phyloP scores from a whole-genome alignment of 2,329 filamentous ascomycete species.

The Sporothrix curviconia region DNA sequence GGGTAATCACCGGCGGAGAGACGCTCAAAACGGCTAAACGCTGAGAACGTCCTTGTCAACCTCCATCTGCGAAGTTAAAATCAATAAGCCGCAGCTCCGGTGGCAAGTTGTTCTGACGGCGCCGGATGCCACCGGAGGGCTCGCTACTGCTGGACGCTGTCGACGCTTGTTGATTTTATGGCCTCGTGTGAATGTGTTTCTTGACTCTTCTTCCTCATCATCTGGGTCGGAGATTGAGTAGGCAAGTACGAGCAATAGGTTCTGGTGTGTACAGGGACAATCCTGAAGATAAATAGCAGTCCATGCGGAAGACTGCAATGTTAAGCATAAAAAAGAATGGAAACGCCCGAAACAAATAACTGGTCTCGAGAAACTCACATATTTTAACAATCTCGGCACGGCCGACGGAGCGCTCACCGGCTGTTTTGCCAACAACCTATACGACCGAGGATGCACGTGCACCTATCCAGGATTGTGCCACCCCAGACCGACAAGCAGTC shows the following conservation, averaged over 20 bases:
- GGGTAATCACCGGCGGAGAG: slow-evolving; percentile 87
- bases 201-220: slow-evolving; percentile 41
- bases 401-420: slow-evolving; percentile 65
- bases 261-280: slow-evolving; percentile 94
- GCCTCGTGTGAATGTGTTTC: slow-evolving; percentile 25
- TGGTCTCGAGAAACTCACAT: too few relatives aligned
- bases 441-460: slow-evolving; percentile 75
- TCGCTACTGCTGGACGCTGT: slow-evolving; percentile 47
- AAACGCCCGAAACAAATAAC: too few relatives aligned
- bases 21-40: slow-evolving; percentile 78
- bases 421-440: slow-evolving; percentile 58
- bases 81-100: slow-evolving; percentile 91
- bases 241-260: slow-evolving; percentile 81
- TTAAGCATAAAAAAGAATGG: neutral
- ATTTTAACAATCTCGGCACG: slow-evolving; percentile 86
- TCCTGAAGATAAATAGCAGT: slow-evolving; percentile 96
- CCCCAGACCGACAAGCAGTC: slow-evolving; percentile 92
- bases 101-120: slow-evolving; percentile 71
- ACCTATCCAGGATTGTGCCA: slow-evolving; percentile 92
- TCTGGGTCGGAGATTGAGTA: slow-evolving; percentile 72
- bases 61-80: slow-evolving; percentile 75
- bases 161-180: slow-evolving; percentile 39
- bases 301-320: slow-evolving; percentile 70
- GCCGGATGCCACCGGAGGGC: slow-evolving; percentile 58
- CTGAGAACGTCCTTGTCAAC: slow-evolving; percentile 80